Evolutionary conservation across 306 rosid species (phyloP).

Genomic region (Inga oerstediana): DNA sequence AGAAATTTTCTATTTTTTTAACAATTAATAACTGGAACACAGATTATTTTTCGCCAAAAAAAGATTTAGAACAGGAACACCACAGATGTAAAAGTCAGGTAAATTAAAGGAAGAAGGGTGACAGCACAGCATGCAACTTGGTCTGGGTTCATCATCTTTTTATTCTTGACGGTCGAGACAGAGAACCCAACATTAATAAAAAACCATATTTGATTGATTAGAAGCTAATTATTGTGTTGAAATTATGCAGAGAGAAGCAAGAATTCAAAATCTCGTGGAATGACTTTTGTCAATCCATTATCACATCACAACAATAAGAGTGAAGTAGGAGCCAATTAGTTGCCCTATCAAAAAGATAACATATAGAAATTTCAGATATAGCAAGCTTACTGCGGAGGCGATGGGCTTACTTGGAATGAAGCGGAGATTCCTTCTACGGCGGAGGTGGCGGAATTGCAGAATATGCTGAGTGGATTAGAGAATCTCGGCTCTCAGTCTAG

Average conservation of each 20-base stretch:
- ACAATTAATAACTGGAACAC: not conserved
- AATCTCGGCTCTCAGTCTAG: too few species aligned
- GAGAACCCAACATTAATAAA: not conserved
- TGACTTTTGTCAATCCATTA: not conserved
- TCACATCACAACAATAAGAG: not conserved
- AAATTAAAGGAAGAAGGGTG: not conserved
- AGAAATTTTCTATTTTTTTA: too few species aligned
- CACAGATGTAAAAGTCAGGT: not conserved
- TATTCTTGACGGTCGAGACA: not conserved
- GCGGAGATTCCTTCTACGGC: too few species aligned
- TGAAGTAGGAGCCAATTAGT: not conserved
- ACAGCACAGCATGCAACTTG: not conserved
- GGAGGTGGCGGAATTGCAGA: too few species aligned
- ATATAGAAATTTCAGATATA: too few species aligned
- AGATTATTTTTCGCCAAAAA: not conserved
- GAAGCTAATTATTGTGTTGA: not conserved
- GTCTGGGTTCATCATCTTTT: not conserved
- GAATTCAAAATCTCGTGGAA: not conserved
- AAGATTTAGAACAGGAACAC: not conserved
- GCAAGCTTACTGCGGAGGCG: too few species aligned
- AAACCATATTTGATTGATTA: not conserved
- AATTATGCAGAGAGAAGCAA: not conserved
- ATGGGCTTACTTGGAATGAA: too few species aligned
- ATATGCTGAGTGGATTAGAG: too few species aligned
- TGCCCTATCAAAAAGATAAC: not conserved